Percentiles rank a stretch among this genome's conserved stretches.
Evolutionary conservation across 306 rosid species (phyloP).

Genomic region (Castanea mollissima): DNA sequence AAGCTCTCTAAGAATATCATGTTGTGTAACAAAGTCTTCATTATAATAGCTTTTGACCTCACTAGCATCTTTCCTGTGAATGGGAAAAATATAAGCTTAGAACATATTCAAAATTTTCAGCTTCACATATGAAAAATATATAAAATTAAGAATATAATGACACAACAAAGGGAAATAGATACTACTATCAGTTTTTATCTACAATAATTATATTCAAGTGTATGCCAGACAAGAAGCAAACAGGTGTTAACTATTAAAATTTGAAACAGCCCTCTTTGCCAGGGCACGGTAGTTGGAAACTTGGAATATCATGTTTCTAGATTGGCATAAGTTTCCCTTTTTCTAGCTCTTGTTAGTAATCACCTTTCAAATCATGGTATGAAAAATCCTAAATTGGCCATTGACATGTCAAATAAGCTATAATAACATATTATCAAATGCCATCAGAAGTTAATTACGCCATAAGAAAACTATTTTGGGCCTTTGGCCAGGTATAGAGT

Average conservation of each 20-base stretch:
- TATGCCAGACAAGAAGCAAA: neutral
- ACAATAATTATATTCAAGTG: neutral
- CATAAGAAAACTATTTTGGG: neutral
- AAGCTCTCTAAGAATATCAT: conserved; percentile 64
- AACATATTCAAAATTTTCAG: neutral
- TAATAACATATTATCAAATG: neutral
- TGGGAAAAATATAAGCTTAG: neutral
- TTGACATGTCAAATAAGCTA: neutral
- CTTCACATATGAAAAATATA: neutral
- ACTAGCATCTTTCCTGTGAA: conserved; percentile 38
- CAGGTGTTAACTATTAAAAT: neutral
- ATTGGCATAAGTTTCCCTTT: neutral
- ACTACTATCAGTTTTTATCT: neutral
- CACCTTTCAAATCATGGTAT: neutral
- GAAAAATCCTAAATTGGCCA: neutral
- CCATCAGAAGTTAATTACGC: neutral
- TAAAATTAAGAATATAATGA: neutral
- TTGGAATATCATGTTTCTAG: too few species aligned
- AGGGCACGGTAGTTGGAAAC: neutral
- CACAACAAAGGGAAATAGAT: neutral
- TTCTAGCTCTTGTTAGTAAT: neutral
- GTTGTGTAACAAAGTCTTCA: conserved; percentile 46
- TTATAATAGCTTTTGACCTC: conserved; percentile 31
- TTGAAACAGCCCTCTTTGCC: neutral
- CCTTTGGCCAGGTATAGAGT: neutral